Evolutionary conservation across 768 basidiomycete species (phyloP), one percentile per base, ranked within the genome.

Genomic region (Sistotremastrum suecicum): DNA sequence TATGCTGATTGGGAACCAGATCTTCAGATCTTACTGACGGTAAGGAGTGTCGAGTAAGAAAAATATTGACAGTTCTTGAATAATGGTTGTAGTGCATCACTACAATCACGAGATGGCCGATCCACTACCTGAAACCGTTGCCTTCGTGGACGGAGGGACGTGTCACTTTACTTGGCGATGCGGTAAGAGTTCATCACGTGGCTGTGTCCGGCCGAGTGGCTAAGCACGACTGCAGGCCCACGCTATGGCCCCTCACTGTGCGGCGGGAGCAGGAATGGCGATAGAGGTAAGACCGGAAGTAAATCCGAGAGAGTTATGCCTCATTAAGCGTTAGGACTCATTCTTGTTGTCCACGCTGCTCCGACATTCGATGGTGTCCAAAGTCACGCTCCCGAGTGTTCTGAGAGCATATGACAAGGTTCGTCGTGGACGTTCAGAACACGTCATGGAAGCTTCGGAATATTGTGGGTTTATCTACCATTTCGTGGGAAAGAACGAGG

Each of bases 1-100:
- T 82, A 76, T 51, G 56, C 58, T 31, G 54, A 62, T 33, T 78
- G 81, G 68, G 80, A 82, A 57, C 65, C 72, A 2, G 79, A 82
- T 34, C 74, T 74, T 4, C 69, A 72, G 51, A 65, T 66, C 1
- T 55, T 84, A 0, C 53, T 83, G 11, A 61, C 74, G 60, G 81
- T 78, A 44, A 50, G 64, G 58, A 7, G 5, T 39, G 10, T 41
- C 28, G 33, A 44, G 35, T 5, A 10, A 34, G 48, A 34, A 34
- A 34, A 8, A 1, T 31, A 3, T 28, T 37, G 32, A 20, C 28
- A 28, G 9, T 29, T 34, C 9, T 32, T 41, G 51, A 50, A 39
- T 51, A 12, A 41, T 11, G 32, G 3, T 35, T 41, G 29, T 43
- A 81, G 79, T 75, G 74, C 50, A 64, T 74, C 20, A 69, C 74